These are phyloP conservation scores for Phycomyces blakesleeanus DNA, from an alignment of 192 early-diverging fungal genomes.

Conservation along the genomic window DNA sequence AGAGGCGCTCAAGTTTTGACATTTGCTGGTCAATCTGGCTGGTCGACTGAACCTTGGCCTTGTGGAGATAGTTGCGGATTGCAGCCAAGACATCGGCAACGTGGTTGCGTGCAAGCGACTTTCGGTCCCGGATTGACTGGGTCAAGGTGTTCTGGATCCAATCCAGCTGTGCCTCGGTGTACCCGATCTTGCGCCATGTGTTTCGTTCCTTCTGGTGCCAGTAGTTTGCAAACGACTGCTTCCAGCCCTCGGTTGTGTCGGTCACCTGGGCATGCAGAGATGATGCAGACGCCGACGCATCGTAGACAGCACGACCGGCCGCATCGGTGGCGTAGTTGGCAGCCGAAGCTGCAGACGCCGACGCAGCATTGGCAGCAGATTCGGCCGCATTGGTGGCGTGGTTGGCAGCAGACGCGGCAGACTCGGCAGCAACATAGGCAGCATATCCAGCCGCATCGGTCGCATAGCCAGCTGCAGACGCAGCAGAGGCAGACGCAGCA, in stretches of 20 bases:
- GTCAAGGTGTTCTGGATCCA: conserved; percentile 22
- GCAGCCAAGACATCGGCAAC: conserved; percentile 7
- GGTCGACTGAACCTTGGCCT: conserved; percentile 10
- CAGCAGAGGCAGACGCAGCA: not conserved
- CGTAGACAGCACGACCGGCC: not conserved
- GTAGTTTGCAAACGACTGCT: conserved; percentile 9
- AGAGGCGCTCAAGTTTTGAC: not conserved
- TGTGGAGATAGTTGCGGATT: conserved; percentile 17
- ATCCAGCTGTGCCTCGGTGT: conserved; percentile 22
- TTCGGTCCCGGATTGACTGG: conserved; percentile 8
- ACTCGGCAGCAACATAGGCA: not conserved
- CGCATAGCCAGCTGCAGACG: conserved; percentile 2
- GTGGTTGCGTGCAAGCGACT: conserved; percentile 1
- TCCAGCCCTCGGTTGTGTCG: conserved; percentile 1
- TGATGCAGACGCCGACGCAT: not conserved
- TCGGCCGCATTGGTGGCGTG: conserved; percentile 13
- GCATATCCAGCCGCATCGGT: not conserved
- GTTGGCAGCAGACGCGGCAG: conserved; percentile 7
- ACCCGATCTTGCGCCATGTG: conserved; percentile 15
- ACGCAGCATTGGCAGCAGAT: not conserved
- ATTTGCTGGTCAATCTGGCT: conserved; percentile 14
- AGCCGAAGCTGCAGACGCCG: no score
- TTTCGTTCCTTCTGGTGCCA: conserved; percentile 7
- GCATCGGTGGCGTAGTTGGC: not conserved
- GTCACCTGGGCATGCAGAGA: conserved; percentile 12